Percentiles rank a stretch among this genome's conserved stretches.
Conservation (phyloP, 352 stramenopile species). For the Pythium aquatile region DNA sequence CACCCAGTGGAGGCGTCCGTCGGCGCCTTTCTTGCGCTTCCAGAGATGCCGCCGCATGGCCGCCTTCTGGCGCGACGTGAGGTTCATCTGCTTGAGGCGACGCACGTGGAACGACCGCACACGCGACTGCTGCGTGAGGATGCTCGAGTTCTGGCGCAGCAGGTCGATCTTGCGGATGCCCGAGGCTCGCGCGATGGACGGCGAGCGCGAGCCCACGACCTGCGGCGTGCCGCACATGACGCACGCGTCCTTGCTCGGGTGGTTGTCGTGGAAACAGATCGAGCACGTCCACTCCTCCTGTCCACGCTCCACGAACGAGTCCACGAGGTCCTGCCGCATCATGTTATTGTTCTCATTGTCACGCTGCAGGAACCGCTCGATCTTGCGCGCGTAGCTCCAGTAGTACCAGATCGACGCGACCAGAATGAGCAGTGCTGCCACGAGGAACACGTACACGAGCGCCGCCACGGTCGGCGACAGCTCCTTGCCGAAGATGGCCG, state of each 20-base stretch:
- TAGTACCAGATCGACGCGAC: slow-evolving; percentile 83
- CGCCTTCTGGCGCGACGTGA: slow-evolving; percentile 77
- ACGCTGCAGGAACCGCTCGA: slow-evolving; percentile 77
- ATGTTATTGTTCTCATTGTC: slow-evolving; percentile 90
- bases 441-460: slow-evolving; percentile 79
- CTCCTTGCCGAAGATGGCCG: slow-evolving; percentile 78
- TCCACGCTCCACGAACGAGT: slow-evolving; percentile 78
- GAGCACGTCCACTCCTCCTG: slow-evolving; percentile 84
- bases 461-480: slow-evolving; percentile 61
- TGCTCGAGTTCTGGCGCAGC: slow-evolving; percentile 58
- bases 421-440: slow-evolving; percentile 65
- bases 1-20: slow-evolving; percentile 79
- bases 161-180: slow-evolving; percentile 65
- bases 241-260: slow-evolving; percentile 74
- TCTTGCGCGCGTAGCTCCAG: slow-evolving; percentile 86
- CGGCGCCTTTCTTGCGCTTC: slow-evolving; percentile 65
- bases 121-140: slow-evolving; percentile 80
- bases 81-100: slow-evolving; percentile 83
- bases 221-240: slow-evolving; percentile 85
- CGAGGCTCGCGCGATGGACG: slow-evolving; percentile 67
- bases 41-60: slow-evolving; percentile 75
- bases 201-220: slow-evolving; percentile 52
- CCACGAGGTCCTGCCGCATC: slow-evolving; percentile 83
- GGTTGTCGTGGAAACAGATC: slow-evolving; percentile 88
- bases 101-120: slow-evolving; percentile 84